Evolutionary conservation across 2,329 filamentous ascomycete species (phyloP), one percentile per base, ranked within the genome.

Genomic region (Penicillium sp.): DNA sequence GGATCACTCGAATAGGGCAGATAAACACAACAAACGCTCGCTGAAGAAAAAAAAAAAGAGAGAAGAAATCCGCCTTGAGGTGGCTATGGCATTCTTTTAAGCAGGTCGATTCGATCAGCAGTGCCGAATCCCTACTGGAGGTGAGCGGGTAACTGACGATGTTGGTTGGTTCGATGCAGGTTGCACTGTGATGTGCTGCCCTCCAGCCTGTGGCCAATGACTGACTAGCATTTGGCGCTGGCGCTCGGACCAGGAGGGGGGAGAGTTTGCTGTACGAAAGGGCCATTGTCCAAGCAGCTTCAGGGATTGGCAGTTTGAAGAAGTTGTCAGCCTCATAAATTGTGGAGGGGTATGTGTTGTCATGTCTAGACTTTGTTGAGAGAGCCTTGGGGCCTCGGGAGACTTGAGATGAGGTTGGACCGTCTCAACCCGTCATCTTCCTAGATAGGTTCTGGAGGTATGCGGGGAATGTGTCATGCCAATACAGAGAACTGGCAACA

Each of bases 1-100:
- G 71, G 68, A 67, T 72, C 68, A 69, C 65, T 65, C 76, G 80
- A 79, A 79, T 81, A 71, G 69, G 53, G 70, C 75, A 76, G 72
- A 72, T 74, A 72, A 66, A 72, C 36, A 68, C 68, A 69, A 71
- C 68, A 68, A 65, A 68, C 63, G 79, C 86, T 89, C 89, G 87
- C 86, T 87, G 81, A 81, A 81, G 85, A 84, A 78, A 72, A 66
- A 75, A 76, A 76, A 70, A 70, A 16, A 33, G 68, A 72, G 68
- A 65, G 16, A 68, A 70, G 67, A 69, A 68, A 53, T 64, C 48
- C 49, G 63, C 59, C 60, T 61, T 16, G 58, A 34, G 62, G 65
- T 60, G 63, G 60, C 55, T 63, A 54, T 61, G 50, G 57, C 48
- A 43, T 54, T 54, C 43, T 65, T 67, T 65, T 65, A 67, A 64